Evolutionary conservation across 2,329 filamentous ascomycete species (phyloP).

Genomic region (Talaromyces albobiverticillius): DNA sequence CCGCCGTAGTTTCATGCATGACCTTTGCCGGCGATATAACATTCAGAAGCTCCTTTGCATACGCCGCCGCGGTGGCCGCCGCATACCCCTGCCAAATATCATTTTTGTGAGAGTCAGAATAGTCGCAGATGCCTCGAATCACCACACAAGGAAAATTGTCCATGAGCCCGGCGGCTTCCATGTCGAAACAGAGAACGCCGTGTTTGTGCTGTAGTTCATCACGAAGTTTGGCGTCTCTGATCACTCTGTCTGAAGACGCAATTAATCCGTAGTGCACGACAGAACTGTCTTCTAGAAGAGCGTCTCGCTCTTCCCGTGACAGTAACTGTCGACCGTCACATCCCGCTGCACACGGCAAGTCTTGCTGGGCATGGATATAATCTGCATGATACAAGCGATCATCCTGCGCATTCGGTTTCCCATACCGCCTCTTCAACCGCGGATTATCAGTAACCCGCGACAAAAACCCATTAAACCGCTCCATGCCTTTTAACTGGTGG

Average conservation of each 20-base stretch:
- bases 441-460: too few species aligned
- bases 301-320: not conserved
- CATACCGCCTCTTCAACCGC: too few species aligned
- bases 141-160: not conserved
- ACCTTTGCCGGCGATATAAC: not conserved
- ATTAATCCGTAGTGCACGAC: constrained; percentile 1
- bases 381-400: too few species aligned
- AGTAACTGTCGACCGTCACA: not conserved
- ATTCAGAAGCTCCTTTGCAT: not conserved
- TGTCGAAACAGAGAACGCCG: not conserved
- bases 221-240: not conserved
- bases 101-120: constrained; percentile 1
- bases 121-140: constrained; percentile 5
- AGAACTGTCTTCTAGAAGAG: not conserved
- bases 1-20: too few species aligned
- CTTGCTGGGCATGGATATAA: not conserved
- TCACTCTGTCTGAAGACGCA: not conserved
- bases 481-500: not conserved
- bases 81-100: not conserved
- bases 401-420: too few species aligned
- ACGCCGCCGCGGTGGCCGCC: not conserved
- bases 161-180: not conserved
- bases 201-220: not conserved
- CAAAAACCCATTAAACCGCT: not conserved
- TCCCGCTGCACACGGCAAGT: not conserved